Base-by-base conservation (phyloP, 1,139 yeast species). In the Sugiyamaella japonica region DNA sequence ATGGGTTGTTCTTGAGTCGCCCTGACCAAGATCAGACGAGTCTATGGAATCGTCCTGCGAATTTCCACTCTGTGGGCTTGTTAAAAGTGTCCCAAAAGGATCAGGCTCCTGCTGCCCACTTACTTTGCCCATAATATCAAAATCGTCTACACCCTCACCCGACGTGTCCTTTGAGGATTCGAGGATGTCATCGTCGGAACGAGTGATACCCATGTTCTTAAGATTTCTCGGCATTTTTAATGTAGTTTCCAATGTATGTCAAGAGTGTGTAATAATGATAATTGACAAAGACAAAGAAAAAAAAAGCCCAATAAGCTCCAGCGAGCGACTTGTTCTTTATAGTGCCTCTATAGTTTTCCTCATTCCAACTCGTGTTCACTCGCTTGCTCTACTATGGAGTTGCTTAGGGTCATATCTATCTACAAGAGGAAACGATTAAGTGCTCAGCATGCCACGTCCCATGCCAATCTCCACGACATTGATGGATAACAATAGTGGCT, bases 181-280 rank as follows among this genome's bases (percentile, higher is more conserved):
- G n/a, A 39, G 23, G 29, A 9, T 15, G 7, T 41, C 45, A 39
- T 48, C 51, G 8, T 48, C 40, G 16, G 38, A 8, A 15, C 40
- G 51, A 37, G 44, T 32, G 17, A 38, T 10, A 7, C 40, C 48
- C 44, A 45, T 45, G 23, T 47, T 47, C 43, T 40, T 48, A 16
- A 48, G 16, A 40, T 48, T 48, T 48, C 51, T 48, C 31, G 51
- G 51, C 51, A 48, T 48, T 4, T 39, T 48, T 20, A 36, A 32
- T 20, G 25, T 20, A 20, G 25, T 20, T 20, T 20, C 6, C 25
- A 20, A 20, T 6, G 25, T 20, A 6, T 20, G 25, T 6, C 25
- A 20, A 20, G 25, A 20, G 3, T 20, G 25, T 20, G 3, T 20
- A 20, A 20, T 20, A 20, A 20, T 6, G 25, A 3, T 20, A 20